Evolutionary conservation across 306 rosid genomes (phyloP).

Genomic region (Calophaca sinica): DNA sequence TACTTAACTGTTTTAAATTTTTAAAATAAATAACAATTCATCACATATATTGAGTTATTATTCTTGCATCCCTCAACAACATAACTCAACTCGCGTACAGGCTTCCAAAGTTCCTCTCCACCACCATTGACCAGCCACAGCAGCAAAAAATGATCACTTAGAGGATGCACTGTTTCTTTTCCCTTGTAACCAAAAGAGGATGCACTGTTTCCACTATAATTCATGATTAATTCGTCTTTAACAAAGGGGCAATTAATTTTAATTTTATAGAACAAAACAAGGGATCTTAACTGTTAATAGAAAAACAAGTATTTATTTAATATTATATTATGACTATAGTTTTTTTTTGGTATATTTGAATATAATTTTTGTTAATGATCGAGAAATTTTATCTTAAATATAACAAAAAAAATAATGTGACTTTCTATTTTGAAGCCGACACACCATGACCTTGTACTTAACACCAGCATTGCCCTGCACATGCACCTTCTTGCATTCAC

Average conservation of each 20-base stretch:
- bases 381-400: neutral
- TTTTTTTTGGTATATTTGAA: no score
- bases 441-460: conserved; percentile 56
- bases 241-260: no score
- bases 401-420: conserved; percentile 43
- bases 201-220: neutral
- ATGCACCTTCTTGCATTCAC: conserved; percentile 55
- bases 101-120: neutral
- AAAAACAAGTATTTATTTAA: neutral
- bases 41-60: no score
- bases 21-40: no score
- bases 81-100: no score
- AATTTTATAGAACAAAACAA: no score
- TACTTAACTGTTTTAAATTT: no score
- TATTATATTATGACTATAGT: no score
- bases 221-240: neutral
- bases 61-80: no score
- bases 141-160: neutral
- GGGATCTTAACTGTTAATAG: neutral
- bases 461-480: conserved; percentile 51
- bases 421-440: conserved; percentile 61
- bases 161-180: neutral
- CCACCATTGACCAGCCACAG: neutral
- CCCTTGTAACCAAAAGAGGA: neutral
- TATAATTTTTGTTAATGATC: neutral